phyloP scores from a whole-genome alignment of 208 protist genomes.

The Angomonas ambiguus region DNA sequence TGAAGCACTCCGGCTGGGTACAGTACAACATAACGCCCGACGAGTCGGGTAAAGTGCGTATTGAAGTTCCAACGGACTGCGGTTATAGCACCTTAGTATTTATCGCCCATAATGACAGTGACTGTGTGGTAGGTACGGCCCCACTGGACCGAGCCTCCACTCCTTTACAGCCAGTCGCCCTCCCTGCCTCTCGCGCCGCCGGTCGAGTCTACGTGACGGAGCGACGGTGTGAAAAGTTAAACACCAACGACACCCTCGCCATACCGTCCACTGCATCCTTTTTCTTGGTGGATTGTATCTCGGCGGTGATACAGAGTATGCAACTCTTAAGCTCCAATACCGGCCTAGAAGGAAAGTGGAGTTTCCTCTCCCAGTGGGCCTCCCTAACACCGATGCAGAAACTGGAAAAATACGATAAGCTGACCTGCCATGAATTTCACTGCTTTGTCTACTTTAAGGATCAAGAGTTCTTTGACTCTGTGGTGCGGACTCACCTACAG shows the following conservation, averaged over 20 bases:
- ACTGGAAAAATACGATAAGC: slow-evolving; percentile 18
- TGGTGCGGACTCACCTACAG: slow-evolving; percentile 11
- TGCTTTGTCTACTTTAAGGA: slow-evolving; percentile 22
- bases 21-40: slow-evolving; percentile 8
- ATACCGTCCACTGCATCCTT: not conserved
- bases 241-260: not conserved
- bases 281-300: slow-evolving; percentile 9
- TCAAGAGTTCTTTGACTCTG: slow-evolving; percentile 17
- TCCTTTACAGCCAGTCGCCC: not conserved
- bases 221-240: not conserved
- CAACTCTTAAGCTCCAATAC: not conserved
- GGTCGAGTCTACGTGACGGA: slow-evolving; percentile 9
- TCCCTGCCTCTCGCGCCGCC: slow-evolving; percentile 2
- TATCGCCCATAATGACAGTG: slow-evolving; percentile 2
- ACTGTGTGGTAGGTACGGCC: not conserved
- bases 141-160: not conserved
- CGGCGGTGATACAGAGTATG: not conserved
- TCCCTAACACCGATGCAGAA: slow-evolving; percentile 9
- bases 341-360: slow-evolving; percentile 8
- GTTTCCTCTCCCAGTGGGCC: slow-evolving; percentile 10
- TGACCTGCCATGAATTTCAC: slow-evolving; percentile 19
- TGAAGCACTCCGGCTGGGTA: slow-evolving; percentile 11
- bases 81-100: slow-evolving; percentile 14
- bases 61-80: slow-evolving; percentile 5
- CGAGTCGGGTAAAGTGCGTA: slow-evolving; percentile 4